Base-by-base conservation (phyloP, 306 rosid species). In the Prunus kanzakura region DNA sequence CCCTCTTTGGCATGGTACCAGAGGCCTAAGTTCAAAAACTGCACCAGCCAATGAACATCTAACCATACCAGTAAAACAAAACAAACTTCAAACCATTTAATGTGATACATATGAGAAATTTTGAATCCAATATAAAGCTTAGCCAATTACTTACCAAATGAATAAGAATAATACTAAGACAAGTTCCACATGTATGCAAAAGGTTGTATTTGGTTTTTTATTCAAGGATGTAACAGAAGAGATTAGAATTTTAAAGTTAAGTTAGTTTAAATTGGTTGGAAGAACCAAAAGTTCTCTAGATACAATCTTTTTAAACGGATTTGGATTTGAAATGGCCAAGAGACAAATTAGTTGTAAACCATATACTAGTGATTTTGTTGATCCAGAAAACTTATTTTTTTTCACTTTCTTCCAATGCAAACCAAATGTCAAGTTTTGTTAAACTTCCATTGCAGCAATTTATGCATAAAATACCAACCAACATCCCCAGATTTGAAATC, bases 11-110 rank as follows among this genome's bases (percentile, higher is more conserved):
- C 73, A 64, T 27, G 55, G 14, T 54, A 30, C 55, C 8, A 49
- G 8, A 78, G 71, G 43, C 57, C 38, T 16, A 23, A n/a, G 50
- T 32, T 54, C 70, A 72, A 74, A 43, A 67, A 60, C 65, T 50
- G 41, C 8, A 41, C n/a, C 27, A 57, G 25, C 22, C 49, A 12
- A 18, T 32, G 13, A 61, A 60, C 30, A 27, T 23, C 50, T 57
- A 72, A 72, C 9, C 38, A 63, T 52, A 46, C 35, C 7, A 16
- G 41, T 9, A 75, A 45, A 73, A 16, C 46, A 60, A 62, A 64
- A 51, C 27, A 63, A 22, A 68, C 18, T 15, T 20, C 27, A 27
- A 46, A 68, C 49, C 16, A 2, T 7, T 20, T 47, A 23, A 68
- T 13, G 32, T 4, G 65, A 60, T 25, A 30, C 23, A 47, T 20